These are phyloP conservation scores for Dryadomyces quercus-mongolicae DNA, from an alignment of 2,329 filamentous ascomycete species.

Conservation along the genomic window DNA sequence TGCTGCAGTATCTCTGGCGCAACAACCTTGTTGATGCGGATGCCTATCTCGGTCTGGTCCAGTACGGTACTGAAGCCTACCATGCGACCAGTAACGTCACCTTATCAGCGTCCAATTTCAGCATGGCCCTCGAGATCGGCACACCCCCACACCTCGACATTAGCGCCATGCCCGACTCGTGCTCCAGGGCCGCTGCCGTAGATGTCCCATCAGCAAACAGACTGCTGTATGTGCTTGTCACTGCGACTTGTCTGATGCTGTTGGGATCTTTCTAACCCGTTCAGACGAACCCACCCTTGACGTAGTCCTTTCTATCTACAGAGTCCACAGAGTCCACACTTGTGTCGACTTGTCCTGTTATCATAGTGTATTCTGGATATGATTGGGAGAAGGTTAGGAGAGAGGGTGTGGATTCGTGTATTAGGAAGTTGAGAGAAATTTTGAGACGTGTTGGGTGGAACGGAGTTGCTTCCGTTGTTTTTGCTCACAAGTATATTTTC, in stretches of 20 bases:
- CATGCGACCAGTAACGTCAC: background rate
- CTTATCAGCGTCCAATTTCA: conserved; percentile 1
- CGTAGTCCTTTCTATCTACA: too few species aligned
- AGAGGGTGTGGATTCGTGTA: too few species aligned
- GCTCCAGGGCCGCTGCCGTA: background rate
- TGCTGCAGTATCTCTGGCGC: conserved; percentile 6
- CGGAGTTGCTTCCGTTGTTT: background rate
- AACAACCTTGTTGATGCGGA: background rate
- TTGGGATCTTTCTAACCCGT: background rate
- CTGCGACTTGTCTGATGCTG: background rate
- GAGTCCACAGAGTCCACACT: too few species aligned
- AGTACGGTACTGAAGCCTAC: conserved; percentile 4
- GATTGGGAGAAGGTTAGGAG: too few species aligned
- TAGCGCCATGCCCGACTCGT: background rate
- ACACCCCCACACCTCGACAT: background rate
- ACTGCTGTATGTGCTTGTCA: background rate
- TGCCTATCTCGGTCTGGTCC: background rate
- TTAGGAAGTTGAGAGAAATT: too few species aligned
- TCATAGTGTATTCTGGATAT: too few species aligned
- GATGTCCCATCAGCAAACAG: background rate
- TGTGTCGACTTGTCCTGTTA: too few species aligned
- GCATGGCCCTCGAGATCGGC: background rate
- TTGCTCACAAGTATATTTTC: background rate
- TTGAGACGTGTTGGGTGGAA: too few species aligned
- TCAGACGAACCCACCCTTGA: background rate